Evolutionary conservation across 352 stramenopile species (phyloP), one percentile per base, ranked within the genome.

Genomic region (Globisporangium recalcitrans): DNA sequence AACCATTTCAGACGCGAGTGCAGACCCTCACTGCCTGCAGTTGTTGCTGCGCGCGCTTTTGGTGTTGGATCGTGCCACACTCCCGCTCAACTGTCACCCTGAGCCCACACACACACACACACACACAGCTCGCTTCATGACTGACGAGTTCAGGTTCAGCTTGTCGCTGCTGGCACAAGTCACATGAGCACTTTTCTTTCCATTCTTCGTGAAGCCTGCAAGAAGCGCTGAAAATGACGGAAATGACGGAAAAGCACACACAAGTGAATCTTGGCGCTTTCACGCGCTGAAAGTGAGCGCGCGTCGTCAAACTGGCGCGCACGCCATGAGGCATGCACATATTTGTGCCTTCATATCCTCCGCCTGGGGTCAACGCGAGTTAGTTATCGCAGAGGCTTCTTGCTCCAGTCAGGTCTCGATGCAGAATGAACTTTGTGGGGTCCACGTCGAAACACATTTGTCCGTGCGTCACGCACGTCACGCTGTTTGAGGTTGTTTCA

Each of bases 391-490:
- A 9, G 31, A 34, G n/a, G n/a, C n/a, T n/a, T n/a, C n/a, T n/a
- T n/a, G n/a, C n/a, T n/a, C n/a, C n/a, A n/a, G n/a, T n/a, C n/a
- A n/a, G n/a, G n/a, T n/a, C n/a, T n/a, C n/a, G n/a, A n/a, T n/a
- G n/a, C n/a, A n/a, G n/a, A n/a, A n/a, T n/a, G n/a, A n/a, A n/a
- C n/a, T n/a, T n/a, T n/a, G n/a, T n/a, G n/a, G n/a, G n/a, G n/a
- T n/a, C 31, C 31, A 36, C 29, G 10, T 10, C 16, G 1, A 42
- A 42, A 32, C 29, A 24, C 44, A 51, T 51, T 16, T 68, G 80
- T 90, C 53, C 71, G 78, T 86, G 70, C 68, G 78, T 90, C 80
- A 90, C 81, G 77, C 68, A 34, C 78, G 63, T 88, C 81, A 90
- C 75, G 77, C 65, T 49, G 34, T 54, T 47, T 55, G 64, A 48